Conservation (phyloP, 2,329 filamentous ascomycete species). For the Fusarium musae region DNA sequence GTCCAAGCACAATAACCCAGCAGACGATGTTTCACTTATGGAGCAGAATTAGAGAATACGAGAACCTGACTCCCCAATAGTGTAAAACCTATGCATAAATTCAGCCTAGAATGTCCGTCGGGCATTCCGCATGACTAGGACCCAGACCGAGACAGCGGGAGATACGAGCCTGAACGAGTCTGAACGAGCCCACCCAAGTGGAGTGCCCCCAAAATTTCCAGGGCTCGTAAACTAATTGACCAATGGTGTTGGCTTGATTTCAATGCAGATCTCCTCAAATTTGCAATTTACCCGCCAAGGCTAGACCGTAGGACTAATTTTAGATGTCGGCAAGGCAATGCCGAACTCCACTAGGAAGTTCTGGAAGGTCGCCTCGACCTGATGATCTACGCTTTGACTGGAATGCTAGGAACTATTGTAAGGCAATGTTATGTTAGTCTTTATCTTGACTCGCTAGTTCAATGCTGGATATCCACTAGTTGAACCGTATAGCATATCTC, state of each 20-base stretch:
- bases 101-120: neutral
- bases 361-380: neutral
- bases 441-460: neutral
- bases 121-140: neutral
- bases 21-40: conserved; percentile 2
- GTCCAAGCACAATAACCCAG: neutral
- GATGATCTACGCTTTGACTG: neutral
- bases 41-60: conserved; percentile 9
- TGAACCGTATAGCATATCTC: neutral
- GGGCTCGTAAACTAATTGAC: neutral
- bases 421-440: neutral
- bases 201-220: neutral
- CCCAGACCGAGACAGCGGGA: neutral
- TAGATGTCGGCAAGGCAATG: conserved; percentile 5
- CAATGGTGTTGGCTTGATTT: neutral
- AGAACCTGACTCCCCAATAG: neutral
- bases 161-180: neutral
- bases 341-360: neutral
- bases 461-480: too few species aligned
- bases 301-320: conserved; percentile 5
- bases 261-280: neutral
- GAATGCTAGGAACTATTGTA: neutral
- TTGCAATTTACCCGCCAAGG: neutral
- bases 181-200: neutral
- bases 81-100: neutral